A percentile compares a stretch with the other conserved stretches of the same genome.
Evolutionary conservation across 2,329 filamentous ascomycete genomes (phyloP).

Genomic region (Fusarium sacchari): DNA sequence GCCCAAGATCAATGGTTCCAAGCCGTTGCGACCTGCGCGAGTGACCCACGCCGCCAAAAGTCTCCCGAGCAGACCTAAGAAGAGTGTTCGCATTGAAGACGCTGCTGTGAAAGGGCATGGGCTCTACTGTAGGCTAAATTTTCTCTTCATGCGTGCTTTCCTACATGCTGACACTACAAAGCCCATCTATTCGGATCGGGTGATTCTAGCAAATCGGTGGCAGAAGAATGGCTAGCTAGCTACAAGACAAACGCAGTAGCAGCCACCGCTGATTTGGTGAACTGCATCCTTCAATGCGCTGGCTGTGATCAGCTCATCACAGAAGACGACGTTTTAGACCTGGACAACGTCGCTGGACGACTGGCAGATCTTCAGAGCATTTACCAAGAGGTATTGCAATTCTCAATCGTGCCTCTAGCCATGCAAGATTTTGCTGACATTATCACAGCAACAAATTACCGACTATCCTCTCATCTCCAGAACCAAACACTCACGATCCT

Average conservation of each 20-base stretch:
- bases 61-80: slow-evolving; percentile 66
- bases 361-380: slow-evolving; percentile 87
- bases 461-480: slow-evolving; percentile 94
- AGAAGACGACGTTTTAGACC: slow-evolving; percentile 85
- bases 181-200: slow-evolving; percentile 72
- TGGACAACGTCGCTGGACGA: slow-evolving; percentile 83
- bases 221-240: slow-evolving; percentile 67
- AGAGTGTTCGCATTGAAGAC: slow-evolving; percentile 61
- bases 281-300: slow-evolving; percentile 74
- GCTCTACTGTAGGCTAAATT: slow-evolving; percentile 60
- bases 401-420: not conserved
- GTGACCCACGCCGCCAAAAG: slow-evolving; percentile 47
- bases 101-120: slow-evolving; percentile 62
- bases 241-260: slow-evolving; percentile 65
- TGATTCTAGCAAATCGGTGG: slow-evolving; percentile 64
- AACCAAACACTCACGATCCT: slow-evolving; percentile 78
- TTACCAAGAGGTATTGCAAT: slow-evolving; percentile 74
- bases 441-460: slow-evolving; percentile 73
- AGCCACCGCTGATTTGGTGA: slow-evolving; percentile 71
- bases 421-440: slow-evolving; percentile 42
- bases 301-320: slow-evolving; percentile 85
- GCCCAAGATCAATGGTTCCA: slow-evolving; percentile 69
- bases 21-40: slow-evolving; percentile 50
- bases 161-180: slow-evolving; percentile 48
- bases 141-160: not conserved